phyloP scores from a whole-genome alignment of 2,329 filamentous ascomycete genomes.

The Bipolaris sorokiniana region DNA sequence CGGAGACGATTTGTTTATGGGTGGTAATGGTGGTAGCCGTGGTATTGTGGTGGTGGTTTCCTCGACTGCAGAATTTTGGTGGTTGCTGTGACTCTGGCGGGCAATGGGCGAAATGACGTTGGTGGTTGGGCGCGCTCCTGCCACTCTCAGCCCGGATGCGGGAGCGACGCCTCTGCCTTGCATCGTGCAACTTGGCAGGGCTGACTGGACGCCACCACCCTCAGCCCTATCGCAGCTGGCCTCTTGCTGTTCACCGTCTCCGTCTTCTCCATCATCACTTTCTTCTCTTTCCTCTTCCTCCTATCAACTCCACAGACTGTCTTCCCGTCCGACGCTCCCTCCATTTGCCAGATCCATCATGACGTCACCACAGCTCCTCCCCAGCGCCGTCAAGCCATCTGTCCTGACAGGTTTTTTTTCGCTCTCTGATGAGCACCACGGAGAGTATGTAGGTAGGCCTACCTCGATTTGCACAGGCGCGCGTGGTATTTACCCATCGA shows the following conservation, averaged over 20 bases:
- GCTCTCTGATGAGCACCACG: background rate
- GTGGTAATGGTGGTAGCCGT: background rate
- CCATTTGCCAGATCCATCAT: background rate
- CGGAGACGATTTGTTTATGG: background rate
- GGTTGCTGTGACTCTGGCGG: background rate
- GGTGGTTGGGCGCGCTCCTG: slow-evolving; percentile 21
- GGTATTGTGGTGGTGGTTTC: background rate
- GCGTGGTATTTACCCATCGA: background rate
- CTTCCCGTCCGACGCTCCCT: background rate
- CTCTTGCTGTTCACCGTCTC: background rate
- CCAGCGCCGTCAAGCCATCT: background rate
- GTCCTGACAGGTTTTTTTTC: background rate
- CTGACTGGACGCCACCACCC: slow-evolving; percentile 7
- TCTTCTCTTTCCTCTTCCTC: background rate
- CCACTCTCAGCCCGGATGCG: slow-evolving; percentile 16
- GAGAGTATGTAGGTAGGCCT: background rate
- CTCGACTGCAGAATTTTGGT: slow-evolving; percentile 1
- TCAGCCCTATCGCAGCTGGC: background rate
- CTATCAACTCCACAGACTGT: background rate
- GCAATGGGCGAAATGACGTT: slow-evolving; percentile 13
- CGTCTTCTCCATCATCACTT: background rate
- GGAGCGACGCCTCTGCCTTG: slow-evolving; percentile 24
- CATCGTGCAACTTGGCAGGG: slow-evolving; percentile 28
- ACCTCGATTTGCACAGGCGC: background rate
- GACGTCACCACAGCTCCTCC: background rate